Percentiles rank a stretch among this genome's conserved stretches.
These are phyloP conservation scores for Saururus chinensis DNA, from an alignment of 164 flowering plant genomes.

Conservation along the genomic window DNA sequence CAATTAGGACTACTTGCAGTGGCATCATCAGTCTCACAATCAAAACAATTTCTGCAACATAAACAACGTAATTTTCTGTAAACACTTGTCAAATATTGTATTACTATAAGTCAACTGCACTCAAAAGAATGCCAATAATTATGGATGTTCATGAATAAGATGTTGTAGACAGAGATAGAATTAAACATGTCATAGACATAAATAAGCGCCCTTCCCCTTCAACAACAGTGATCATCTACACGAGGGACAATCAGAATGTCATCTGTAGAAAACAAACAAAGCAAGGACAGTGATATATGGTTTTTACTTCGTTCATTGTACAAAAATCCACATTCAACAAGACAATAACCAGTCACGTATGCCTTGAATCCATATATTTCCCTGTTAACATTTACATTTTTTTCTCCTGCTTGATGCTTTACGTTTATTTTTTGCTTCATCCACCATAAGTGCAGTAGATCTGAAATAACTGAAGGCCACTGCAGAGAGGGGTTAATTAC, in stretches of 20 bases:
- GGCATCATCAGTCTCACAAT: conserved; percentile 50
- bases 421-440: too few relatives aligned
- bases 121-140: background rate
- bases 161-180: background rate
- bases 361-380: background rate
- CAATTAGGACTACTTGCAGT: conserved; percentile 31
- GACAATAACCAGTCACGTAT: background rate
- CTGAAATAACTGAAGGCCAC: background rate
- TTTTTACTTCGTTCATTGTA: too few relatives aligned
- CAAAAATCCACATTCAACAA: too few relatives aligned
- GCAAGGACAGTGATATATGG: too few relatives aligned
- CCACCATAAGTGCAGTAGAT: too few relatives aligned
- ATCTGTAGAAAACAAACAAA: too few relatives aligned
- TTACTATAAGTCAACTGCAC: background rate
- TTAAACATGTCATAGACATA: background rate
- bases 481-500: background rate
- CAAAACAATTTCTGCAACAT: conserved; percentile 61
- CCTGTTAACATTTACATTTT: background rate
- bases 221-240: too few relatives aligned
- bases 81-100: background rate
- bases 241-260: too few relatives aligned
- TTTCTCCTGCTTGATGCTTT: too few relatives aligned
- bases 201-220: background rate
- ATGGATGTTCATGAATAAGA: too few relatives aligned
- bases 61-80: background rate